Conservation (phyloP, 2,329 filamentous ascomycete species). For the Fulvia fulva region DNA sequence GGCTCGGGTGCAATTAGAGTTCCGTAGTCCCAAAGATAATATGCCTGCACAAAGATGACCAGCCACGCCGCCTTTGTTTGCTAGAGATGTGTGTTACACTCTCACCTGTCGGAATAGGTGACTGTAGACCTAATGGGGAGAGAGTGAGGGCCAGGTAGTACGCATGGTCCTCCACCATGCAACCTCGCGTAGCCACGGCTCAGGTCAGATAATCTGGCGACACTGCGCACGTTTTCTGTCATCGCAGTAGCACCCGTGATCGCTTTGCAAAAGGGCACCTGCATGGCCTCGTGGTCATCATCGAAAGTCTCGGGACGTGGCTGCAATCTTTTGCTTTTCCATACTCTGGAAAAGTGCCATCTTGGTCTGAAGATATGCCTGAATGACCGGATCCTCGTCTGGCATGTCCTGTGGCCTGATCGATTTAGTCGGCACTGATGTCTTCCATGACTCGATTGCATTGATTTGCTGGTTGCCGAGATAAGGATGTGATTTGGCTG, state of each 20-base stretch:
- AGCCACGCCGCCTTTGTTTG: neutral
- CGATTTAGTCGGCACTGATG: slow-evolving; percentile 21
- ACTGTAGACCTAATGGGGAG: neutral
- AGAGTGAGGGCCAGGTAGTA: neutral
- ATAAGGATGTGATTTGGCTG: slow-evolving; percentile 16
- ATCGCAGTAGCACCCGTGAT: neutral
- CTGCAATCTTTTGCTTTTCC: neutral
- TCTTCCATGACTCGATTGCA: slow-evolving; percentile 30
- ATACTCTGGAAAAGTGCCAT: slow-evolving; percentile 33
- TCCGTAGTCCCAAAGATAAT: neutral
- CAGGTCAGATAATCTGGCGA: neutral
- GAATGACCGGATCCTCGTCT: slow-evolving; percentile 26
- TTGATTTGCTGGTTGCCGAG: slow-evolving; percentile 22
- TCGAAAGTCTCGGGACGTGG: neutral
- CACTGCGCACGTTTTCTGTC: slow-evolving; percentile 1
- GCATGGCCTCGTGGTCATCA: neutral
- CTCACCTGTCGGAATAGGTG: no score
- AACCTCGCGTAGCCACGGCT: neutral
- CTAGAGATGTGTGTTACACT: neutral
- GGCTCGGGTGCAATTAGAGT: neutral
- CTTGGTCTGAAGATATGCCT: slow-evolving; percentile 36
- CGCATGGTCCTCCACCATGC: neutral
- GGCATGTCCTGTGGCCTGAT: slow-evolving; percentile 4
- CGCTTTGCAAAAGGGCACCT: neutral
- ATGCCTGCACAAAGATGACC: neutral